These are phyloP conservation scores for Aspergillus saccharolyticus DNA, from an alignment of 495 filamentous ascomycete species.

Conservation along the genomic window DNA sequence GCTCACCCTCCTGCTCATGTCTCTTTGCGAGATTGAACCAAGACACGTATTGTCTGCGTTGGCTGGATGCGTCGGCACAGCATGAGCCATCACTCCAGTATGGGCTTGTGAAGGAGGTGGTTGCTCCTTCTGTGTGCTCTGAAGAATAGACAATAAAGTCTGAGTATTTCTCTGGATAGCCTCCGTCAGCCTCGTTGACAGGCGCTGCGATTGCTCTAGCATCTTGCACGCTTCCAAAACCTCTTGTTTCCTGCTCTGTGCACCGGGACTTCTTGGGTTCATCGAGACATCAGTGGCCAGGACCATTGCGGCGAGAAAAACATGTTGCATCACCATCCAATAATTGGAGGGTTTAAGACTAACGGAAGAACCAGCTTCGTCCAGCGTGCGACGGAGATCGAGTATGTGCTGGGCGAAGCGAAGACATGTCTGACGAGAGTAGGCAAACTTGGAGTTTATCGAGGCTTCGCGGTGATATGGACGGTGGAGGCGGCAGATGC, in stretches of 20 bases:
- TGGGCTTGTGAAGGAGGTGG: not conserved
- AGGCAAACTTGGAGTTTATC: constrained; percentile 24
- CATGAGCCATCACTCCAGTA: not conserved
- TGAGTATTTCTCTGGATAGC: constrained; percentile 26
- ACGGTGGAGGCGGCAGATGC: constrained; percentile 29
- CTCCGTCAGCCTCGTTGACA: constrained; percentile 20
- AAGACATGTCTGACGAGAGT: constrained; percentile 24
- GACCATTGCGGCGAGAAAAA: constrained; percentile 27
- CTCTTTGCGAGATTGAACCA: not conserved
- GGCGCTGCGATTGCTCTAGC: constrained; percentile 21
- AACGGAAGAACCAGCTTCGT: constrained; percentile 14
- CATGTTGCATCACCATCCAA: constrained; percentile 25
- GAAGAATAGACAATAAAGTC: constrained; percentile 23
- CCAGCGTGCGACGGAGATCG: constrained; percentile 24
- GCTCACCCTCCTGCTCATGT: not conserved
- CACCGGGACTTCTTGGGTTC: constrained; percentile 20
- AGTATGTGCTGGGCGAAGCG: constrained; percentile 25
- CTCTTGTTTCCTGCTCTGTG: constrained; percentile 18
- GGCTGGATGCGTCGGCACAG: too few relatives aligned
- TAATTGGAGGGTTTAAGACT: constrained; percentile 17
- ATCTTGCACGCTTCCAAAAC: constrained; percentile 22
- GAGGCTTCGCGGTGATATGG: constrained; percentile 25
- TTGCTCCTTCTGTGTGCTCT: constrained; percentile 11
- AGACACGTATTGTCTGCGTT: not conserved
- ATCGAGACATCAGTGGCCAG: constrained; percentile 29